Conservation (phyloP, 169 alveolate species). For the Plasmodium knowlesi region DNA sequence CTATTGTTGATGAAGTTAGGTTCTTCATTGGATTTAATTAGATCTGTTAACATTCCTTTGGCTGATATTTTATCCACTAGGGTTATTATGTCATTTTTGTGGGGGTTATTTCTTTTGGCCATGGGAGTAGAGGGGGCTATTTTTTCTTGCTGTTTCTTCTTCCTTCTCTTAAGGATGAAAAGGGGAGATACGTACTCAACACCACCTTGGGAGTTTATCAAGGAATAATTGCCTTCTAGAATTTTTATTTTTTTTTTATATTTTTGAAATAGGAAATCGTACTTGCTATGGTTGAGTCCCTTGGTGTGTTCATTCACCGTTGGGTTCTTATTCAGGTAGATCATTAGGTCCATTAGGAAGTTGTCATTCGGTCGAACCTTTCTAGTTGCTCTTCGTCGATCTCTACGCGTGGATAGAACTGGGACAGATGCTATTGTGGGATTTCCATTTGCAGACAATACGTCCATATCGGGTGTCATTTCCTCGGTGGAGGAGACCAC, state of each 20-base stretch:
- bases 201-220: conserved; percentile 23
- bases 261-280: conserved; percentile 33
- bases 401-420: background rate
- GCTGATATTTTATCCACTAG: conserved; percentile 6
- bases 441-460: background rate
- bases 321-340: conserved; percentile 31
- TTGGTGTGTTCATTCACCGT: conserved; percentile 35
- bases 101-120: background rate
- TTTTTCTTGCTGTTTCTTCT: background rate
- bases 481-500: background rate
- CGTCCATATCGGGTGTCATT: background rate
- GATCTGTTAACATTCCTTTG: conserved; percentile 25
- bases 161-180: conserved; percentile 16
- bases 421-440: background rate
- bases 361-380: background rate
- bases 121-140: background rate
- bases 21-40: conserved; percentile 1
- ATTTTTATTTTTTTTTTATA: conserved; percentile 47
- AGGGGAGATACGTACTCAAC: conserved; percentile 33
- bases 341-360: conserved; percentile 30
- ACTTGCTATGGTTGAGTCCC: conserved; percentile 26
- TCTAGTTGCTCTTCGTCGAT: background rate
- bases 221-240: conserved; percentile 31
- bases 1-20: background rate
- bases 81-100: background rate